A percentile compares a stretch with the other conserved stretches of the same genome.
These are phyloP conservation scores for Plasmopara viticola DNA, from an alignment of 352 stramenopile species.

Conservation along the genomic window DNA sequence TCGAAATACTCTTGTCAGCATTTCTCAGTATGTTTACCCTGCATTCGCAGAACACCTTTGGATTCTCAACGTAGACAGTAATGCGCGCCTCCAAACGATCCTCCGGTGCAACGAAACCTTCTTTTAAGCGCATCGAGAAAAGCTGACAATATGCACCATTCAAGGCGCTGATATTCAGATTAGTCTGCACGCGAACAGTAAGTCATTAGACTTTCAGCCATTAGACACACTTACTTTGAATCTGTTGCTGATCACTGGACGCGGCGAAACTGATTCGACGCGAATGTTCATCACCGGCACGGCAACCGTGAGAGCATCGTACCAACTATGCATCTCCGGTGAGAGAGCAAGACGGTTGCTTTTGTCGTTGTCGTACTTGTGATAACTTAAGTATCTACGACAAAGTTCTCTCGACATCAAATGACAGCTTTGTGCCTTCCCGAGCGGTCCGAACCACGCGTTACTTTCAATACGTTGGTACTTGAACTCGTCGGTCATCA, in stretches of 20 bases:
- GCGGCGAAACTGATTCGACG: conserved; percentile 8
- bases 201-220: conserved; percentile 11
- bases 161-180: conserved; percentile 6
- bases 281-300: conserved; percentile 18
- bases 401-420: conserved; percentile 20
- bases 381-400: conserved; percentile 7
- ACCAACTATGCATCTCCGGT: conserved; percentile 14
- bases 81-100: conserved; percentile 15
- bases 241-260: conserved; percentile 8
- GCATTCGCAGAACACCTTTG: conserved; percentile 15
- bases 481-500: conserved; percentile 16
- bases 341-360: conserved; percentile 23
- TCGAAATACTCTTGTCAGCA: conserved; percentile 5
- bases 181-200: conserved; percentile 4
- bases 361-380: conserved; percentile 15
- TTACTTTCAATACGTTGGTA: conserved; percentile 17
- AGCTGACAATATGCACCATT: conserved; percentile 6
- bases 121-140: conserved; percentile 8
- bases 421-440: conserved; percentile 20
- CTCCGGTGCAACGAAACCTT: conserved; percentile 10
- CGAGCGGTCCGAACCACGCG: conserved; percentile 2
- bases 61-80: conserved; percentile 13
- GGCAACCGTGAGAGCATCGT: conserved; percentile 7
- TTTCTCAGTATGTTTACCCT: conserved; percentile 10
- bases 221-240: conserved; percentile 13